Evolutionary conservation across 768 basidiomycete genomes (phyloP).

Genomic region (Stropharia rugosoannulata): DNA sequence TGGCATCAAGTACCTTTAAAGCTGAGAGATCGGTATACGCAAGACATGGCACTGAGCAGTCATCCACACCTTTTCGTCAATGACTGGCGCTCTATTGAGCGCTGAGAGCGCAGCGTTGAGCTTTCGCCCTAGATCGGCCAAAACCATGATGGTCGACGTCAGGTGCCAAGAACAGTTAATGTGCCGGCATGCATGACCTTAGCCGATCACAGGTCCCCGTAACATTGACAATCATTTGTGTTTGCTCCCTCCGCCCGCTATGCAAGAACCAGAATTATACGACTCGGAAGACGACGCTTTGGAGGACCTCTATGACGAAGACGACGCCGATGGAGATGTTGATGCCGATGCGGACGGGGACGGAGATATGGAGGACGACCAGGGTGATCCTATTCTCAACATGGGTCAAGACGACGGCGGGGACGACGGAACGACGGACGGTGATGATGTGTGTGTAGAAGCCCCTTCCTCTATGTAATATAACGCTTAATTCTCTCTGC

Average conservation of each 20-base stretch:
- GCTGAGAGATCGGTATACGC: neutral
- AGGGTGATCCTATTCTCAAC: constrained; percentile 14
- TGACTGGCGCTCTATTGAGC: constrained; percentile 78
- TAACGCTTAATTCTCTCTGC: neutral
- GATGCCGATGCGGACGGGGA: constrained; percentile 42
- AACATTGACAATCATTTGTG: constrained; percentile 3
- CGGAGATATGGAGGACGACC: constrained; percentile 31
- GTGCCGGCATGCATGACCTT: neutral
- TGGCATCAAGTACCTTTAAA: constrained; percentile 83
- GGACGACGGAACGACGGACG: constrained; percentile 67
- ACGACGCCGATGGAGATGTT: constrained; percentile 40
- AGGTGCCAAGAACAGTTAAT: constrained; percentile 15
- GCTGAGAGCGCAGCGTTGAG: constrained; percentile 93
- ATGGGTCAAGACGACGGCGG: constrained; percentile 42
- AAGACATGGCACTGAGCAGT: neutral
- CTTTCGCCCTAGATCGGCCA: constrained; percentile 91
- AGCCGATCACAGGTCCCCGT: constrained; percentile 1
- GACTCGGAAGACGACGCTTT: constrained; percentile 53
- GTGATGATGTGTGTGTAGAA: constrained; percentile 60
- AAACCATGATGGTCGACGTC: constrained; percentile 65
- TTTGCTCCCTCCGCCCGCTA: neutral
- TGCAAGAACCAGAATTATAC: constrained; percentile 7
- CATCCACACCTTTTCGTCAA: constrained; percentile 83
- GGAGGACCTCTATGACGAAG: constrained; percentile 44
- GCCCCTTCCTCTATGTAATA: constrained; percentile 1